phyloP scores from a whole-genome alignment of 306 rosid species.

The Vigna radiata region DNA sequence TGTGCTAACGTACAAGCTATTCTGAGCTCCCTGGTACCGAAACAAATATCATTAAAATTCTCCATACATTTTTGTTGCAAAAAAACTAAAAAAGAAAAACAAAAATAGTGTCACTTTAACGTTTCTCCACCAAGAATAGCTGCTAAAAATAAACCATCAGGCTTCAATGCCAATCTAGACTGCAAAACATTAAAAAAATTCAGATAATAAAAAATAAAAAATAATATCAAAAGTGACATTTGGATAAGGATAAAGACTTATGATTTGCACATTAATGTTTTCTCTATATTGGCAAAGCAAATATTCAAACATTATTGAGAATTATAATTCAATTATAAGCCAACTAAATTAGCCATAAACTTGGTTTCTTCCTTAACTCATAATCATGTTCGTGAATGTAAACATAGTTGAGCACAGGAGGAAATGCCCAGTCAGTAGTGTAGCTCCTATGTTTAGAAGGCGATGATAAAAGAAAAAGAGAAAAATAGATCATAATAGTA shows the following conservation, averaged over 20 bases:
- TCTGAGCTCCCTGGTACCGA: conserved; percentile 82
- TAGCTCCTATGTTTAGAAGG: too few species aligned
- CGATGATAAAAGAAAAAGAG: too few species aligned
- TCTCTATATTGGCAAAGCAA: background rate
- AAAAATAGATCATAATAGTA: too few species aligned
- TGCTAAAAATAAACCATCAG: conserved; percentile 95
- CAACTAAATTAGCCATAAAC: conserved; percentile 2
- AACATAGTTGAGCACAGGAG: conserved; percentile 13
- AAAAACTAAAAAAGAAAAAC: conserved; percentile 22
- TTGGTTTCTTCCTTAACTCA: background rate
- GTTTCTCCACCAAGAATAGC: conserved; percentile 98
- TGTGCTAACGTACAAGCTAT: conserved; percentile 97
- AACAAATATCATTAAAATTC: conserved; percentile 39
- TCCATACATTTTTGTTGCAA: conserved; percentile 35
- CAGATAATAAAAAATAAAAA: conserved; percentile 22
- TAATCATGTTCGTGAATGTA: background rate
- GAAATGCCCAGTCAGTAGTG: too few species aligned
- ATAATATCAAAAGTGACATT: background rate
- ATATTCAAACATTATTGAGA: conserved; percentile 19
- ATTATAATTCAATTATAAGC: conserved; percentile 9
- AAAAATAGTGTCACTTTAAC: conserved; percentile 58
- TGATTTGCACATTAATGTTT: background rate
- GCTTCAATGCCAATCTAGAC: conserved; percentile 92
- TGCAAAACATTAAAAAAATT: conserved; percentile 54
- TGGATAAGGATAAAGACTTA: background rate